Conservation (phyloP, 1,284 basidiomycete species). For the Leccinum pachyderme region DNA sequence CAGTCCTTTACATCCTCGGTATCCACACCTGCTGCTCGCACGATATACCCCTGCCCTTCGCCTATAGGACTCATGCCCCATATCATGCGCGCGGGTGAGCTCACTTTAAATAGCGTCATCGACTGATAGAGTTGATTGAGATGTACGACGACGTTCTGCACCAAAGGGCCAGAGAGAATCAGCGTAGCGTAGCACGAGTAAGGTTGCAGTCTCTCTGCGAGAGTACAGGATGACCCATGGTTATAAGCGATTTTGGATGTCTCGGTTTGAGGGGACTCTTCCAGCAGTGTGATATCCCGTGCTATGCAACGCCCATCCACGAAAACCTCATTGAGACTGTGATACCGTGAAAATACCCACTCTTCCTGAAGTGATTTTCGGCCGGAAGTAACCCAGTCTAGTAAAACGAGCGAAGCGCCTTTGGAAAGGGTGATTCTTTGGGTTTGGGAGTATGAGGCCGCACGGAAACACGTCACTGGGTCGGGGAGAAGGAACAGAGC, state of each 20-base stretch:
- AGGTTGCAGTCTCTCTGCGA: constrained; percentile 65
- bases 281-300: constrained; percentile 76
- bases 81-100: constrained; percentile 54
- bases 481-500: constrained; percentile 84
- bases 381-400: constrained; percentile 93
- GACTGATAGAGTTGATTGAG: constrained; percentile 51
- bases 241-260: constrained; percentile 18
- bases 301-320: constrained; percentile 62
- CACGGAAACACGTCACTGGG: constrained; percentile 87
- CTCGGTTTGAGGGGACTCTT: constrained; percentile 37
- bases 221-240: constrained; percentile 38
- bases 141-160: constrained; percentile 42
- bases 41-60: constrained; percentile 47
- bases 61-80: constrained; percentile 74
- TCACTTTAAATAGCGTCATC: constrained; percentile 61
- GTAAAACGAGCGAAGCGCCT: constrained; percentile 64
- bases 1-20: constrained; percentile 72
- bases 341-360: constrained; percentile 87
- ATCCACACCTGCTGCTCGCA: constrained; percentile 71
- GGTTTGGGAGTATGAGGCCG: constrained; percentile 78
- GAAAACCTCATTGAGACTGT: constrained; percentile 83
- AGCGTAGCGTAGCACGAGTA: constrained; percentile 87
- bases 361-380: constrained; percentile 77
- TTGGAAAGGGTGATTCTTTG: constrained; percentile 69
- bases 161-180: constrained; percentile 67